Evolutionary conservation across 2,329 filamentous ascomycete genomes (phyloP).

Genomic region (Thelonectria rubi): DNA sequence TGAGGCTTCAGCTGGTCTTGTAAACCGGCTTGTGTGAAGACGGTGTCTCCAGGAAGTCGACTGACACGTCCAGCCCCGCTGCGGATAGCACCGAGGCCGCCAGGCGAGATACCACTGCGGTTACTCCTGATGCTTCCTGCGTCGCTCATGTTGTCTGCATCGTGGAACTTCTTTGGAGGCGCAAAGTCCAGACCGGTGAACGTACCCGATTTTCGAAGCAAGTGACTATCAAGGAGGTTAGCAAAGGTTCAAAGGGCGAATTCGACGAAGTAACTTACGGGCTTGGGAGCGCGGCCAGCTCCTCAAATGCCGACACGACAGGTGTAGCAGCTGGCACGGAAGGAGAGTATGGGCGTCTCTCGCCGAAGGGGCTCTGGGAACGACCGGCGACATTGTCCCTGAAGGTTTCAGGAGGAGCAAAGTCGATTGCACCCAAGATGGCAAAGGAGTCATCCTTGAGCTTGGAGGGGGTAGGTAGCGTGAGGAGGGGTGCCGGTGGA

Average conservation of each 20-base stretch:
- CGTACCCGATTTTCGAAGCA: conserved; percentile 78
- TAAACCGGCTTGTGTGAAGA: conserved; percentile 79
- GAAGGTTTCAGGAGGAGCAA: conserved; percentile 79
- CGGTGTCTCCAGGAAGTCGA: conserved; percentile 80
- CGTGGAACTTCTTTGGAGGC: conserved; percentile 77
- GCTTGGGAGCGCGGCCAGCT: conserved; percentile 85
- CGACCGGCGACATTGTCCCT: conserved; percentile 75
- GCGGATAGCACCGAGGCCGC: conserved; percentile 76
- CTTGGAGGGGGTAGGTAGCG: conserved; percentile 85
- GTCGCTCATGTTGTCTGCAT: conserved; percentile 68
- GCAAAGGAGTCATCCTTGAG: conserved; percentile 84
- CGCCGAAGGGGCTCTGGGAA: conserved; percentile 70
- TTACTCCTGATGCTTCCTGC: conserved; percentile 74
- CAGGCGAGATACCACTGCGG: conserved; percentile 75
- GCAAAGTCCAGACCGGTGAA: conserved; percentile 86
- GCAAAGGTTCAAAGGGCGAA: background rate
- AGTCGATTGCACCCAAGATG: conserved; percentile 75
- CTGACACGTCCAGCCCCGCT: conserved; percentile 87
- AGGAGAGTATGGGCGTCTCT: conserved; percentile 78
- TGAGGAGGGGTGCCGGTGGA: conserved; percentile 76
- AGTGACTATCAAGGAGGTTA: conserved; percentile 61
- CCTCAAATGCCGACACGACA: conserved; percentile 84
- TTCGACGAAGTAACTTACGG: conserved; percentile 70
- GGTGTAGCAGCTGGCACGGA: conserved; percentile 78
- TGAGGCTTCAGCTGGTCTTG: conserved; percentile 66